Conservation (phyloP, 139 green algal genomes). For the Chlamydomonas incerta region DNA sequence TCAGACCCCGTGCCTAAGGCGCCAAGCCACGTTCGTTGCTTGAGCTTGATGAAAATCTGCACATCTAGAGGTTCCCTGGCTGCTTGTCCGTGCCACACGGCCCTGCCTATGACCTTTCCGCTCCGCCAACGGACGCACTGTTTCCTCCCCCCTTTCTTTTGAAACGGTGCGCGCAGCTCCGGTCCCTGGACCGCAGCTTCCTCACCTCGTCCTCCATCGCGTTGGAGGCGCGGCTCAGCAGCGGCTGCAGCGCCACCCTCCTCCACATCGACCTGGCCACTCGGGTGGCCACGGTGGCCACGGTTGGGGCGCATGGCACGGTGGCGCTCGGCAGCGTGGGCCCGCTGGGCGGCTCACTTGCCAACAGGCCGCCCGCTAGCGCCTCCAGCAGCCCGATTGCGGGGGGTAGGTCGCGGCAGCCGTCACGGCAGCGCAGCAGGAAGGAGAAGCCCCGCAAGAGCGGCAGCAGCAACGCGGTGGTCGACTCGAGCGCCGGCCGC, state of each 20-base stretch:
- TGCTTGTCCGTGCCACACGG: too few relatives aligned
- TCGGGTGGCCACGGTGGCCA: slow-evolving; percentile 1
- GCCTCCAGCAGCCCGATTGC: too few relatives aligned
- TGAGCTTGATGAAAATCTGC: not conserved
- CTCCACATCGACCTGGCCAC: slow-evolving; percentile 14
- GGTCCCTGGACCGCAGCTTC: slow-evolving; percentile 13
- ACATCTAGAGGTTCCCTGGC: too few relatives aligned
- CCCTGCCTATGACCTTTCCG: not conserved
- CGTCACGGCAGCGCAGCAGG: too few relatives aligned
- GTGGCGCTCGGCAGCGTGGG: not conserved
- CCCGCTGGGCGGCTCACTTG: too few relatives aligned
- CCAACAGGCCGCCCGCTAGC: too few relatives aligned
- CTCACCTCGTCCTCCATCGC: not conserved
- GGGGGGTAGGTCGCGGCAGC: too few relatives aligned
- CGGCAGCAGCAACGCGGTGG: too few relatives aligned
- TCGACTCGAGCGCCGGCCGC: too few relatives aligned
- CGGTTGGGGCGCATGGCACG: not conserved
- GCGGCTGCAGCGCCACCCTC: slow-evolving; percentile 25
- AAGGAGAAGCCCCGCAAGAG: too few relatives aligned
- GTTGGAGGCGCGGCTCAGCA: slow-evolving; percentile 12
- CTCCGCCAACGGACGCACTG: not conserved
- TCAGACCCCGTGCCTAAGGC: not conserved
- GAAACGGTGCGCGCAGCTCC: slow-evolving; percentile 4
- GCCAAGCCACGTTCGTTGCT: not conserved
- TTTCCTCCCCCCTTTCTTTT: not conserved